A percentile compares a stretch with the other conserved stretches of the same genome.
phyloP scores from a whole-genome alignment of 208 protist genomes.

The Leishmania aethiopica region DNA sequence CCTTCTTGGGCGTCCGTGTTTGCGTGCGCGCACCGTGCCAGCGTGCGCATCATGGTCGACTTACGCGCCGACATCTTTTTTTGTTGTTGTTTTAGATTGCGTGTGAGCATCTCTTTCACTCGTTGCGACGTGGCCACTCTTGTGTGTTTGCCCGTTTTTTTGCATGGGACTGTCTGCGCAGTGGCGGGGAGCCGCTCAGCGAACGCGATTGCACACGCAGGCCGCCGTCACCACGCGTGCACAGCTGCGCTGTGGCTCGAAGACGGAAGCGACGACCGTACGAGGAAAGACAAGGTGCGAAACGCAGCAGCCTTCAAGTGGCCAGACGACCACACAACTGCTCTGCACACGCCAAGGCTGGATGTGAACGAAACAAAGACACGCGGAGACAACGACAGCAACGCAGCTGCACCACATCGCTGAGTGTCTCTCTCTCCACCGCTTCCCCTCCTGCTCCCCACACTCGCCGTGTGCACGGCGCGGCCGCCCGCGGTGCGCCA shows the following conservation, averaged over 20 bases:
- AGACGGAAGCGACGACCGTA: not conserved
- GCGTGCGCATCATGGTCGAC: too few species aligned
- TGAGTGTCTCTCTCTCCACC: not conserved
- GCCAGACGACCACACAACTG: too few species aligned
- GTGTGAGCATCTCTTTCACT: too few species aligned
- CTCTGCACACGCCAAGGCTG: not conserved
- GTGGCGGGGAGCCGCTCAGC: too few species aligned
- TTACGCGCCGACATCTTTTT: too few species aligned
- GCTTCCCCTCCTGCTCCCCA: not conserved
- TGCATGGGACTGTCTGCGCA: too few species aligned
- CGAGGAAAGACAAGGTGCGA: not conserved
- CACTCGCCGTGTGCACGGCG: not conserved
- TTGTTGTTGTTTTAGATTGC: too few species aligned
- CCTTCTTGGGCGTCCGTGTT: too few species aligned
- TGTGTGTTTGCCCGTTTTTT: too few species aligned
- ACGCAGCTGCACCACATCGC: not conserved
- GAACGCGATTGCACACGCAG: not conserved
- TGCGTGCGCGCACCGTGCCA: too few species aligned
- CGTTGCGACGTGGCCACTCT: too few species aligned
- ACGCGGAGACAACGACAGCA: not conserved
- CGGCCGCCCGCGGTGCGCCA: not conserved
- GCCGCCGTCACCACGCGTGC: not conserved
- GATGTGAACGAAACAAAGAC: not conserved
- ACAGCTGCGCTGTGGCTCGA: not conserved
- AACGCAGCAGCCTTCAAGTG: not conserved